Percentiles rank a stretch among this genome's conserved stretches.
Conservation (phyloP, 768 basidiomycete genomes). For the Termitomyces sp. region DNA sequence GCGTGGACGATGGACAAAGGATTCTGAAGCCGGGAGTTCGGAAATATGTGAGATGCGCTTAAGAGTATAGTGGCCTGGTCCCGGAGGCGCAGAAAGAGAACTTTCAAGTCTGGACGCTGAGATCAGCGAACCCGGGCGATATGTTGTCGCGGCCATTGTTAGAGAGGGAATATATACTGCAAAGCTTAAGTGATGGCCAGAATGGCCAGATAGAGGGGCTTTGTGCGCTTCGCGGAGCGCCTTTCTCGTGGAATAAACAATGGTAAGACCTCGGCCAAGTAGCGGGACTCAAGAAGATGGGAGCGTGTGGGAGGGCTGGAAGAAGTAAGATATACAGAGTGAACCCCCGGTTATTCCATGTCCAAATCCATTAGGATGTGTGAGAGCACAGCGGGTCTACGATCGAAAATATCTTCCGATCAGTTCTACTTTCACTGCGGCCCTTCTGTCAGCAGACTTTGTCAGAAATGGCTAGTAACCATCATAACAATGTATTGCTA, state of each 20-base stretch:
- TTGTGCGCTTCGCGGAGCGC: neutral
- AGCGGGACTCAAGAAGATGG: neutral
- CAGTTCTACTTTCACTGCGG: constrained; percentile 4
- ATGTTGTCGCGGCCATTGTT: constrained; percentile 11
- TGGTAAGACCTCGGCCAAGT: neutral
- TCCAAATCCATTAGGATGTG: constrained; percentile 10
- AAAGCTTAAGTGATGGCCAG: neutral
- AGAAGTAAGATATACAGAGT: constrained; percentile 2
- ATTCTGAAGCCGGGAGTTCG: constrained; percentile 15
- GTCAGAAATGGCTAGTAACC: constrained; percentile 4
- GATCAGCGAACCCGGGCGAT: constrained; percentile 9
- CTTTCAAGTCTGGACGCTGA: constrained; percentile 8
- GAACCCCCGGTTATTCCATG: constrained; percentile 12
- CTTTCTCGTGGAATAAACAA: constrained; percentile 2
- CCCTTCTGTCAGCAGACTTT: constrained; percentile 5
- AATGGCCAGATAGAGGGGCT: neutral
- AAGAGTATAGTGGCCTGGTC: constrained; percentile 28
- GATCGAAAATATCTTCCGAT: constrained; percentile 9
- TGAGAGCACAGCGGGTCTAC: neutral
- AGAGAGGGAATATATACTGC: constrained; percentile 11
- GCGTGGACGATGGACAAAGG: constrained; percentile 12
- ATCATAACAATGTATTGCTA: neutral
- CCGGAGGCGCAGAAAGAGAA: constrained; percentile 12
- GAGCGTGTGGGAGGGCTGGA: neutral
- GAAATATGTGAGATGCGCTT: constrained; percentile 33